Conservation (phyloP, 202 grass and related monocot genomes). For the Carex arenaria region DNA sequence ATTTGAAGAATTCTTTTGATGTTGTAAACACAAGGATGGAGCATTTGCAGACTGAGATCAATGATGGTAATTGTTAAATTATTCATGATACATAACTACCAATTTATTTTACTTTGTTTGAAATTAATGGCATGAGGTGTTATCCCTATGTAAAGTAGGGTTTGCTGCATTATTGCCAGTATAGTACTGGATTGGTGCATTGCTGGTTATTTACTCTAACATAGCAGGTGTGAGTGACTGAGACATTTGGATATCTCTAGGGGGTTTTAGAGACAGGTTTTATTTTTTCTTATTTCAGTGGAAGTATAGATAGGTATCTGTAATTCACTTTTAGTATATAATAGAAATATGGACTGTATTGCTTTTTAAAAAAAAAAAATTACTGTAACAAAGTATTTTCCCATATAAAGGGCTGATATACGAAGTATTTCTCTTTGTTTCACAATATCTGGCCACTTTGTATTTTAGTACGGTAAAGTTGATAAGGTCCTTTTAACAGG, state of each 20-base stretch:
- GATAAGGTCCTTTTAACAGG: conserved; percentile 28
- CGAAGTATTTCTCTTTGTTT: not conserved
- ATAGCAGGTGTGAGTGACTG: not conserved
- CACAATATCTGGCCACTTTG: not conserved
- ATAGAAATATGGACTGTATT: too few relatives aligned
- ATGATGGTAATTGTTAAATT: conserved; percentile 46
- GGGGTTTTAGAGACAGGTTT: too few relatives aligned
- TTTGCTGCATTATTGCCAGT: not conserved
- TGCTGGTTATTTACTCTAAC: not conserved
- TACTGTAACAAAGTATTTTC: not conserved
- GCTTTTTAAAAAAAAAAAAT: too few relatives aligned
- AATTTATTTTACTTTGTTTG: conserved; percentile 18
- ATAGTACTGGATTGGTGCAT: not conserved
- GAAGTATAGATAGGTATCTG: too few relatives aligned
- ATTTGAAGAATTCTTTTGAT: conserved; percentile 53
- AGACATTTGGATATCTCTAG: too few relatives aligned
- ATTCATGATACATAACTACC: conserved; percentile 17
- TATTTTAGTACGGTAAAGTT: not conserved
- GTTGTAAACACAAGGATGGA: conserved; percentile 69
- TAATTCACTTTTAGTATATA: too few relatives aligned
- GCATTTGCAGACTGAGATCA: conserved; percentile 51
- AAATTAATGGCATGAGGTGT: conserved; percentile 3
- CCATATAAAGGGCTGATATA: not conserved
- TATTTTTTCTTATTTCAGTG: too few relatives aligned
- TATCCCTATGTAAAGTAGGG: not conserved